Percentiles rank a stretch among this genome's conserved stretches.
Evolutionary conservation across 257 asterid species (phyloP).

Genomic region (Ilex asprella): DNA sequence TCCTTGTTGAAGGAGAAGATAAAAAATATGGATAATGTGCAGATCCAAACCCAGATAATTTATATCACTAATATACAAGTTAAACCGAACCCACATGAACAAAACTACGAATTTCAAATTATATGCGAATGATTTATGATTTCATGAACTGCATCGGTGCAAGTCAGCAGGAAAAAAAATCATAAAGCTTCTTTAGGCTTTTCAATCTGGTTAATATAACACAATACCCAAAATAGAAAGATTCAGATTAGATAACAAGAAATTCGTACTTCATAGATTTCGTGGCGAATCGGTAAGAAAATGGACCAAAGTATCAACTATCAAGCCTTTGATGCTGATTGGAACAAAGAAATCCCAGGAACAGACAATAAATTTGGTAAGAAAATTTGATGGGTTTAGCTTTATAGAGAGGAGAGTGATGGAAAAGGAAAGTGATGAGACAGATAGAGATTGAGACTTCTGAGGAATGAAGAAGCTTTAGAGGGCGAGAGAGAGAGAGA

Average conservation of each 20-base stretch:
- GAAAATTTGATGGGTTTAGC: constrained; percentile 4
- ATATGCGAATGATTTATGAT: too few species aligned
- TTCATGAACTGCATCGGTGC: too few species aligned
- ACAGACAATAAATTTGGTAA: constrained; percentile 3
- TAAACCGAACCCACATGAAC: not conserved
- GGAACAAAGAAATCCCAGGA: not conserved
- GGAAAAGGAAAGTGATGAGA: constrained; percentile 6
- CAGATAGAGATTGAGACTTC: constrained; percentile 21
- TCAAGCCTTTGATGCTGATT: constrained; percentile 8
- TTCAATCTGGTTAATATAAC: not conserved
- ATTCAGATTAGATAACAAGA: constrained; percentile 11
- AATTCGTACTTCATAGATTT: constrained; percentile 16
- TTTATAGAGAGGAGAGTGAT: not conserved
- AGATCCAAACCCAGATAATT: too few species aligned
- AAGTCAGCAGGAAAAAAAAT: too few species aligned
- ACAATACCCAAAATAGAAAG: constrained; percentile 13
- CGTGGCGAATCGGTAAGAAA: constrained; percentile 17
- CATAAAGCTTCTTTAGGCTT: too few species aligned
- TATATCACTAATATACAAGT: too few species aligned
- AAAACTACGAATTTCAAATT: too few species aligned
- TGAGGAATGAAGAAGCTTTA: constrained; percentile 49
- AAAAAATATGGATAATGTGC: too few species aligned
- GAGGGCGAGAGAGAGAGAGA: constrained; percentile 24
- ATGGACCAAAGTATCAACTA: constrained; percentile 4
- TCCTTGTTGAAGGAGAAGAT: not conserved